Conservation (phyloP, 2,329 filamentous ascomycete genomes). For the Trichoderma atrobrunneum region DNA sequence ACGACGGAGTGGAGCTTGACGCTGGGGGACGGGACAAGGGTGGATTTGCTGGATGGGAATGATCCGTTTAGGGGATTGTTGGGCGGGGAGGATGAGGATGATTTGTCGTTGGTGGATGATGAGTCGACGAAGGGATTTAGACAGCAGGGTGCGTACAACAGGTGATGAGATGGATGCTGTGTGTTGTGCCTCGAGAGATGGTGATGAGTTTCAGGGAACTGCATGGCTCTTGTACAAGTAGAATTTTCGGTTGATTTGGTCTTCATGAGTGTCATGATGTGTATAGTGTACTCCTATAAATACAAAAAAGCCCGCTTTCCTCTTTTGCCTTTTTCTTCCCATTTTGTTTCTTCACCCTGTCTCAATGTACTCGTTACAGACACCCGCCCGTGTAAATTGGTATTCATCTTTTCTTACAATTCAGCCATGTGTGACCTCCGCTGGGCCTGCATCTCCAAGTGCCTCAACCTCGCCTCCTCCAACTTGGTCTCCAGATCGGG, state of each 20-base stretch:
- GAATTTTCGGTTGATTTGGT: slow-evolving; percentile 20
- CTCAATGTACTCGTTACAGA: slow-evolving; percentile 11
- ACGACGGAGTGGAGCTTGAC: slow-evolving; percentile 88
- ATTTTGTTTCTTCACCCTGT: neutral
- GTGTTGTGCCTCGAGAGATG: no score
- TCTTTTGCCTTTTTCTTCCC: slow-evolving; percentile 20
- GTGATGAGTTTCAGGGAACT: neutral
- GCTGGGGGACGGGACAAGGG: slow-evolving; percentile 44
- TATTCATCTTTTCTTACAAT: slow-evolving; percentile 17
- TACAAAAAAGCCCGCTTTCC: slow-evolving; percentile 37
- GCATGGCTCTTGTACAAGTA: slow-evolving; percentile 19
- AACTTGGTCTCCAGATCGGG: slow-evolving; percentile 45
- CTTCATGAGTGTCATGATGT: slow-evolving; percentile 24
- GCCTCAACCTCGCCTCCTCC: slow-evolving; percentile 47
- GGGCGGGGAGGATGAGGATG: slow-evolving; percentile 38
- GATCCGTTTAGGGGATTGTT: slow-evolving; percentile 64
- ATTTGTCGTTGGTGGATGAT: slow-evolving; percentile 29
- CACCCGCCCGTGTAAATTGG: neutral
- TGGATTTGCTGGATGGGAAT: slow-evolving; percentile 71
- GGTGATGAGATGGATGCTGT: slow-evolving; percentile 25
- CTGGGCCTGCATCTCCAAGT: slow-evolving; percentile 54
- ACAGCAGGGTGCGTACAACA: slow-evolving; percentile 41
- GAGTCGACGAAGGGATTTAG: slow-evolving; percentile 50
- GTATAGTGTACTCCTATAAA: slow-evolving; percentile 35
- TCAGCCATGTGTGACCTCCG: slow-evolving; percentile 33